phyloP scores from a whole-genome alignment of 2,329 filamentous ascomycete genomes.

The Penicillium paneum region DNA sequence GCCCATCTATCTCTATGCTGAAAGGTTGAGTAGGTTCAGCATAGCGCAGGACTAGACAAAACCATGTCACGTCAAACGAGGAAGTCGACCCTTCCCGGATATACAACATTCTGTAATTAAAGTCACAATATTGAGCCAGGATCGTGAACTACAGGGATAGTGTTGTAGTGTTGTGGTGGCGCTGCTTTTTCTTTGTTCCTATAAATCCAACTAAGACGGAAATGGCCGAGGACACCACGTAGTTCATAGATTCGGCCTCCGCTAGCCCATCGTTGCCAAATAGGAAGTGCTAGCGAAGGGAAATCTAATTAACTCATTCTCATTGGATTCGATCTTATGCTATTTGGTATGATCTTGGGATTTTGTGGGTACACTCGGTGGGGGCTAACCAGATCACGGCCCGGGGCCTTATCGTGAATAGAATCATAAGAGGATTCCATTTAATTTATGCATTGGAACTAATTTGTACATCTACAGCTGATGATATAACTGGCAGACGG shows the following conservation, averaged over 20 bases:
- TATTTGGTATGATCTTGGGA: too few relatives aligned
- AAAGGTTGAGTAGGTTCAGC: neutral
- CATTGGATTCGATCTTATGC: too few relatives aligned
- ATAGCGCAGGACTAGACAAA: neutral
- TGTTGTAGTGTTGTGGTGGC: neutral
- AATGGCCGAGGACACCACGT: neutral
- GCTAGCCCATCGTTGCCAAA: too few relatives aligned
- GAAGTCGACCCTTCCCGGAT: neutral
- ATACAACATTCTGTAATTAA: neutral
- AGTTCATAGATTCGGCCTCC: too few relatives aligned
- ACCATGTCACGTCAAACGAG: neutral
- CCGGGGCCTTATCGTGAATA: too few relatives aligned
- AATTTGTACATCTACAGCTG: too few relatives aligned
- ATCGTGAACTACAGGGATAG: neutral
- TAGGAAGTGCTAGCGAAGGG: too few relatives aligned
- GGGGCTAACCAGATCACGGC: too few relatives aligned
- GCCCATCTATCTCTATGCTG: neutral
- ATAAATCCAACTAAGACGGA: neutral
- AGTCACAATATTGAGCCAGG: neutral
- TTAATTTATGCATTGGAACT: too few relatives aligned
- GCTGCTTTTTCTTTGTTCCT: neutral
- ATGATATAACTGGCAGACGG: too few relatives aligned
- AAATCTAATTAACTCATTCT: neutral
- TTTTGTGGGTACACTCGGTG: too few relatives aligned
- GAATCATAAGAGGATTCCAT: too few relatives aligned